Conservation (phyloP, 768 basidiomycete species). For the Calocybe cyanea region DNA sequence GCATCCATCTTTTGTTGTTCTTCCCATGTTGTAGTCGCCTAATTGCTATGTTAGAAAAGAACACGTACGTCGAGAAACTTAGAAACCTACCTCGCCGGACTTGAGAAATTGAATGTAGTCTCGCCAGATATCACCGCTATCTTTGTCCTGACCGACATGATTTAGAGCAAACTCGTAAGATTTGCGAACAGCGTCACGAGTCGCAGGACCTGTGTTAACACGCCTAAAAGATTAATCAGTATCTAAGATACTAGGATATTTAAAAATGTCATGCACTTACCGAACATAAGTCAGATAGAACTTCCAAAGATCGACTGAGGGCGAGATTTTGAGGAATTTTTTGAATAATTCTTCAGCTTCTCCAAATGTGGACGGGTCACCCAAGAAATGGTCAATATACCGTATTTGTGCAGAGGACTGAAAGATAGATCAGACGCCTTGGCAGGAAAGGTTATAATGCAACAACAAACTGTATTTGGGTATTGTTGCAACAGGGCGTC, state of each 20-base stretch:
- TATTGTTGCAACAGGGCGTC: constrained; percentile 80
- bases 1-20: constrained; percentile 94
- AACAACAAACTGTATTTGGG: constrained; percentile 82
- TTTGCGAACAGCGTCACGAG: constrained; percentile 75
- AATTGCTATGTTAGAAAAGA: not conserved
- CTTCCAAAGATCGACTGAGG: constrained; percentile 88
- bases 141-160: constrained; percentile 87
- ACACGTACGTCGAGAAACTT: constrained; percentile 18
- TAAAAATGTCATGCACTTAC: constrained; percentile 35
- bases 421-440: constrained; percentile 10
- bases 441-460: constrained; percentile 10
- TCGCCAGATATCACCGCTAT: constrained; percentile 88
- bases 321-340: constrained; percentile 78
- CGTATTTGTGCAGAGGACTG: constrained; percentile 83
- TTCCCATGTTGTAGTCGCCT: constrained; percentile 87
- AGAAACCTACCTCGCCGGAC: constrained; percentile 60
- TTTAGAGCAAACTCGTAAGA: constrained; percentile 93
- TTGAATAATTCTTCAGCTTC: constrained; percentile 89
- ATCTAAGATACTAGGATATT: too few relatives aligned
- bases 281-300: constrained; percentile 94
- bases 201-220: constrained; percentile 58
- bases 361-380: constrained; percentile 58
- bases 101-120: constrained; percentile 92
- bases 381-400: constrained; percentile 75
- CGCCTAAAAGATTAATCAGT: constrained; percentile 40